phyloP scores from a whole-genome alignment of 371 early-diverging fungal species.

The Syncephalis plumigaleata region DNA sequence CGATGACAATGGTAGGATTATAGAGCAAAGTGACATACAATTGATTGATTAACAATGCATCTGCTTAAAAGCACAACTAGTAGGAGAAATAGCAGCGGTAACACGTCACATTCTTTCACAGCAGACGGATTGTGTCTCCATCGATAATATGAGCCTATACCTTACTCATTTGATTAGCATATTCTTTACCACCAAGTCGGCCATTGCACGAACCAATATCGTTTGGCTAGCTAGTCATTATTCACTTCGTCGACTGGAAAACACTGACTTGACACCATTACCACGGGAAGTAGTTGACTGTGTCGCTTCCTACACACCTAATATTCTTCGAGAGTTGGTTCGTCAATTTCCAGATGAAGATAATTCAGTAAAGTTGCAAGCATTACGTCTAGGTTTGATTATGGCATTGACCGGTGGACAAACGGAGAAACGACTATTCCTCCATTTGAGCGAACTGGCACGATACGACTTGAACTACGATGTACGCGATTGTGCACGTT shows the following conservation, averaged over 20 bases:
- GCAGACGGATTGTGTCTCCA: no score
- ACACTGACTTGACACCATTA: no score
- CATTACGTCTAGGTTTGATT: constrained; percentile 3
- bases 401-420: constrained; percentile 22
- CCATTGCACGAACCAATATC: constrained; percentile 50
- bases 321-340: constrained; percentile 59
- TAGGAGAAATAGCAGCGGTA: no score
- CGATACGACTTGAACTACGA: constrained; percentile 77
- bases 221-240: constrained; percentile 78
- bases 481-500: constrained; percentile 79
- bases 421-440: constrained; percentile 30
- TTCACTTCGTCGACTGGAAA: constrained; percentile 2
- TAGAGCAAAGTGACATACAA: constrained; percentile 10
- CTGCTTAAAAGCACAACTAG: constrained; percentile 28
- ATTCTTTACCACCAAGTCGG: constrained; percentile 28
- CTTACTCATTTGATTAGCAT: no score
- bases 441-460: constrained; percentile 67
- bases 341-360: constrained; percentile 55
- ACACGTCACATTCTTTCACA: no score
- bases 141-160: no score
- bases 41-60: constrained; percentile 32
- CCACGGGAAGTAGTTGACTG: constrained; percentile 11
- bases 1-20: constrained; percentile 44
- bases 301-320: constrained; percentile 50
- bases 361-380: background rate